Evolutionary conservation across 2,329 filamentous ascomycete species (phyloP), one percentile per base, ranked within the genome.

Genomic region (Colletotrichum sp.): DNA sequence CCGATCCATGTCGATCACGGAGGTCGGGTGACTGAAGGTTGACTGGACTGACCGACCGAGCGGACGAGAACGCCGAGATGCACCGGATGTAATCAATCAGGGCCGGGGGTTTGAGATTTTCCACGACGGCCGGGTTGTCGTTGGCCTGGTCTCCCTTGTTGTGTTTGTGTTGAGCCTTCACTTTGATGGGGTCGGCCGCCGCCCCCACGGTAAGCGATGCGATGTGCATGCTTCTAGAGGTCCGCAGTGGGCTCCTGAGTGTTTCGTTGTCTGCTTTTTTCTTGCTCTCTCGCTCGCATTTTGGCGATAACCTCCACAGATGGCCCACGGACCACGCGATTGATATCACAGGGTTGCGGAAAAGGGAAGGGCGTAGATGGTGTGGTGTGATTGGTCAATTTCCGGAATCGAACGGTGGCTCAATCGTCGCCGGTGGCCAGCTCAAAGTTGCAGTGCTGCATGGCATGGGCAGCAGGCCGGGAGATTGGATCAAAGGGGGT

Each of bases 381-480:
- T 32, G 32, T 66, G 62, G 43, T 30, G 34, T 73, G 64, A 76
- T 76, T 76, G 73, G 73, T 28, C 73, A 69, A 55, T 61, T 69
- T 76, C 32, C 73, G 67, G 43, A 34, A 65, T 13, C 18, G 65
- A 34, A 48, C 26, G 32, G 71, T 65, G 43, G 67, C 48, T 58
- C 48, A 24, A 71, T 71, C 32, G n/a, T 26, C n/a, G n/a, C 43
- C 21, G n/a, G n/a, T 43, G 61, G 36, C 61, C 61, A 62, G 58
- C 58, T 34, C 58, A 30, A 61, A 62, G 58, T 62, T 62, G 58
- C 58, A 62, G 30, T 62, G 58, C n/a, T 62, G 24, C 58, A 32
- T 28, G 58, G 58, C 18, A 30, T 34, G 28, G 58, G 18, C 30
- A 32, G 18, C 18, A 28, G 16, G 43, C 61, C 36, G 32, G n/a